Evolutionary conservation across 208 protist genomes (phyloP).

Genomic region (Trichomonas vaginalis): DNA sequence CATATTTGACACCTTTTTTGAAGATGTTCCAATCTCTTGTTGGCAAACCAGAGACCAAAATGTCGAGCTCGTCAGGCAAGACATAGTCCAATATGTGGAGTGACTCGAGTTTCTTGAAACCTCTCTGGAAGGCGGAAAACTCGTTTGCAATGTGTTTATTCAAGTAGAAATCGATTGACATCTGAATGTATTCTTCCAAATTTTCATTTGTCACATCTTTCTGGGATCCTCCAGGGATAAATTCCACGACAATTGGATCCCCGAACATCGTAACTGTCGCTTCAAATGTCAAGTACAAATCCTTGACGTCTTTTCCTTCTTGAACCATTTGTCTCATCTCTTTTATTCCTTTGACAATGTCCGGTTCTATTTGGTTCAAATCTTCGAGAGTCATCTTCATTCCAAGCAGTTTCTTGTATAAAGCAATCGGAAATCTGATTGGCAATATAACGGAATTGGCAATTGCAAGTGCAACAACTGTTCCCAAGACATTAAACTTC

Average conservation of each 20-base stretch:
- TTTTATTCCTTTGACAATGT: neutral
- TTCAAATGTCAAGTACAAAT: slow-evolving; percentile 5
- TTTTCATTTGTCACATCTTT: slow-evolving; percentile 35
- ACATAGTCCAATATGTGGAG: neutral
- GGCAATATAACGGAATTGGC: slow-evolving; percentile 75
- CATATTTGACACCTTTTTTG: neutral
- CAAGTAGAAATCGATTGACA: slow-evolving; percentile 28
- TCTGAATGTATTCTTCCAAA: slow-evolving; percentile 30
- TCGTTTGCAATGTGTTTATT: slow-evolving; percentile 32
- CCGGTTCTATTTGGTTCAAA: slow-evolving; percentile 27
- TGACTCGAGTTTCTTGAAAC: neutral
- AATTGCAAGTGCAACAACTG: slow-evolving; percentile 61
- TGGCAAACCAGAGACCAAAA: neutral
- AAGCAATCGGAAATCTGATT: slow-evolving; percentile 56
- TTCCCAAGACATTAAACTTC: slow-evolving; percentile 24
- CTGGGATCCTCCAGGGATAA: slow-evolving; percentile 23
- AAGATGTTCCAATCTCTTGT: neutral
- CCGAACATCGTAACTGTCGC: slow-evolving; percentile 17
- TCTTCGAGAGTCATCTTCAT: slow-evolving; percentile 21
- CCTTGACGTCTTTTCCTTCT: neutral
- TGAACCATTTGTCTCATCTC: slow-evolving; percentile 20
- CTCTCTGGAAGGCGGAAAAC: slow-evolving; percentile 31
- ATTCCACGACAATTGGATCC: slow-evolving; percentile 19
- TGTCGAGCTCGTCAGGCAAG: neutral
- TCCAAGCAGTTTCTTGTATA: slow-evolving; percentile 30